Base-by-base conservation (phyloP, 2,329 filamentous ascomycete genomes). In the Xylaria sp. region DNA sequence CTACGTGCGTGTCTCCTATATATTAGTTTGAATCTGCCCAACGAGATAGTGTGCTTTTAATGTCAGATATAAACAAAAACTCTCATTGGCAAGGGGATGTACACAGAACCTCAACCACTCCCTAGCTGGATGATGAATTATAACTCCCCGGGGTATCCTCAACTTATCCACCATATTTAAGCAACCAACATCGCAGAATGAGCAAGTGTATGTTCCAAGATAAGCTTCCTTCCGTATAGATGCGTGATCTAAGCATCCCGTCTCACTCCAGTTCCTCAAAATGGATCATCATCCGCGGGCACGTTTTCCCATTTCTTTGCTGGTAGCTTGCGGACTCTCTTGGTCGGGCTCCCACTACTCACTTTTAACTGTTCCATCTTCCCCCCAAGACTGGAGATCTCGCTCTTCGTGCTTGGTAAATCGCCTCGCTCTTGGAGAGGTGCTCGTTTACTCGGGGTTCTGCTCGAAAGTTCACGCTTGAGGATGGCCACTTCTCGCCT, bases 401-500 rank as follows among this genome's bases (percentile, higher is more conserved):
- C 80, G 15, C 56, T 43, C 54, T 68, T 71, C 4, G 53, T n/a
- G 56, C 65, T 64, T 33, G 63, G 49, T 43, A 71, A 40, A 64
- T 85, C 83, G 21, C 83, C 82, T 4, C 85, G 76, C 71, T 87
- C 85, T 53, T 78, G 78, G 1, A 87, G 78, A 0, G 85, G 85
- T 54, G 78, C 75, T 35, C 85, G 78, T 75, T 86, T 89, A 3
- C 80, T 85, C 0, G 89, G 89, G 56, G 87, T 92, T 55, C 86
- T 83, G 13, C 80, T 81, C 0, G 80, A 79, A 5, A 92, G 72
- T 75, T 93, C 89, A 35, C 90, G 83, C 71, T 87, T 87, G 23
- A 93, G 74, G 2, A 87, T 79, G 1, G 81, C 81, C 19, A 92
- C 80, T 69, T 90, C 89, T 23, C 84, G 82, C 13, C 87, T 83